Base-by-base conservation (phyloP, 495 filamentous ascomycete genomes). In the Aspergillus biplanus region DNA sequence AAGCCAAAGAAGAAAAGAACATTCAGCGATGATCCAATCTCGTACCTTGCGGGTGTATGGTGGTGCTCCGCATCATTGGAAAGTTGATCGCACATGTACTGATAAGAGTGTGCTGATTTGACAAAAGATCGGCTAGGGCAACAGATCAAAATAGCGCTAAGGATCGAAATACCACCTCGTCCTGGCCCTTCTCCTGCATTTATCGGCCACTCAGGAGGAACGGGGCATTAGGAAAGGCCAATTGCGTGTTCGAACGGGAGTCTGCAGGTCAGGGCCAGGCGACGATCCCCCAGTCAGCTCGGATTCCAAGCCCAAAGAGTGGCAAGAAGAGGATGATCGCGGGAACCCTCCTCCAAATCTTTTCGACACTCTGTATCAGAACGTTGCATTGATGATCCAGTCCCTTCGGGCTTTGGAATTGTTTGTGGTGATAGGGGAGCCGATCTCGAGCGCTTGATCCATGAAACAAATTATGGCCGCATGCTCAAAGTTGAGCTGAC, bases 51-150 rank as follows among this genome's bases (percentile, higher is more conserved):
- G 6, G 57, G 33, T 4, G 33, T 4, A 15, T 31, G 18, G 54
- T 12, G 42, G 32, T 62, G 18, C 56, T 55, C 62, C 50, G 48
- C 56, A 59, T 58, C 44, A 47, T 18, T 31, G 64, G 55, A 55
- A 33, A 55, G 52, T 48, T 58, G 62, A 70, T 70, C 57, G 61
- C 76, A 73, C 74, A 77, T 78, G 75, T 65, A 15, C 58, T 63
- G 71, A 70, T 70, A 71, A 75, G 62, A 62, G 63, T 13, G n/a
- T 35, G 61, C 67, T 76, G 71, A 78, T 78, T 78, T 61, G 67
- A 61, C 48, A 21, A 33, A 27, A 55, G 55, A 55, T 66, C 42
- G 33, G 48, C 59, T 49, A 42, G 32, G 46, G 16, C 39, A n/a
- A 46, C 15, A 33, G 52, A 64, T 57, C 34, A 37, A 53, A 48